Evolutionary conservation across 805 yeast genomes (phyloP), one percentile per base, ranked within the genome.

Genomic region (Candida anglica): DNA sequence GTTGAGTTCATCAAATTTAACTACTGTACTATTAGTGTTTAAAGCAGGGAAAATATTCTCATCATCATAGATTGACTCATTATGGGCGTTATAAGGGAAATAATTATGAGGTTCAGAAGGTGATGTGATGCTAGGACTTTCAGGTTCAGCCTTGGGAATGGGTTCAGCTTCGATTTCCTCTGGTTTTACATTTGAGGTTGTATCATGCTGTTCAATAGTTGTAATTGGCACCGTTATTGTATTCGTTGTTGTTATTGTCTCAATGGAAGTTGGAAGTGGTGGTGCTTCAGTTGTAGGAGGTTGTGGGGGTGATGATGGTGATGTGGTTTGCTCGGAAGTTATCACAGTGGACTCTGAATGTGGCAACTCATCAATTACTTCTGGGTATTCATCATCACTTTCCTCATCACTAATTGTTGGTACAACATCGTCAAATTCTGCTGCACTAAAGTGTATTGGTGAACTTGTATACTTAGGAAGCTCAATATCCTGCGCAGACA

Each of bases 51-150:
- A 64, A 42, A 55, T 35, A 15, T 53, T 38, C 19, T 39, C 48
- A 41, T 66, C 68, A 34, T 66, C 72, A 40, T 52, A 66, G 6
- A 60, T 51, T 19, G 58, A 42, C 37, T 66, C 71, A 31, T 57
- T 44, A 42, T 64, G 70, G 18, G 47, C 46, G 46, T 60, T 57
- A 47, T 65, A 63, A 8, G 33, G 38, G 43, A 49, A 50, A 40
- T 4, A n/a, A n/a, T n/a, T n/a, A 17, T 30, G 15, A 19, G 17
- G 30, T 15, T 18, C 31, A 31, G 34, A 36, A 11, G 27, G 32
- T 9, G 6, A 24, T 19, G 35, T 32, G 35, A 15, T 28, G 30
- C 25, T n/a, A 26, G 6, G 29, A n/a, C n/a, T n/a, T n/a, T 6
- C 22, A 19, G 6, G 6, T 19, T 6, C 6, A 19, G 10, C 10